Conservation (phyloP, 1,139 yeast genomes). For the Tardiomyces digboiensis region DNA sequence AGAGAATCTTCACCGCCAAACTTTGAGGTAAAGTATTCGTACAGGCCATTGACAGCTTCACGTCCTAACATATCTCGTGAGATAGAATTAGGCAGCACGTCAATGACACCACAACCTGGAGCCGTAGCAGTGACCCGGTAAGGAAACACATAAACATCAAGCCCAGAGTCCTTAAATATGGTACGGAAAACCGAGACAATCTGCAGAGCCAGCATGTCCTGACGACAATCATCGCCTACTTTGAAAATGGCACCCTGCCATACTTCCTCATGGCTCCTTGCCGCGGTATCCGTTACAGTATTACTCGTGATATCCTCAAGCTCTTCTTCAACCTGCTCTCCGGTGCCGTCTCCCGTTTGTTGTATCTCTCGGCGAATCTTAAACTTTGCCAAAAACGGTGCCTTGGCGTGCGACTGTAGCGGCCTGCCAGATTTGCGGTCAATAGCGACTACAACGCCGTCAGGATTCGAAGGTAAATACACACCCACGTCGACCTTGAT, state of each 20-base stretch:
- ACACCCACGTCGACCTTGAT: constrained; percentile 77
- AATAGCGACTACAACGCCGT: constrained; percentile 87
- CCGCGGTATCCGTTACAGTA: constrained; percentile 31
- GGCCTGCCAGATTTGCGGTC: constrained; percentile 91
- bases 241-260: constrained; percentile 98
- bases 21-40: constrained; percentile 85
- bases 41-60: constrained; percentile 95
- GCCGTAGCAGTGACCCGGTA: constrained; percentile 97
- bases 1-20: constrained; percentile 90
- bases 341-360: constrained; percentile 30
- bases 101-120: constrained; percentile 99
- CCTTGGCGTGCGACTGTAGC: constrained; percentile 97
- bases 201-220: constrained; percentile 91
- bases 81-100: constrained; percentile 88
- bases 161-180: constrained; percentile 80
- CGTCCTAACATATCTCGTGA: constrained; percentile 98
- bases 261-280: constrained; percentile 1
- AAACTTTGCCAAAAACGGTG: constrained; percentile 97
- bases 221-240: constrained; percentile 99
- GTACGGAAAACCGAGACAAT: constrained; percentile 85
- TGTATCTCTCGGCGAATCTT: constrained; percentile 54
- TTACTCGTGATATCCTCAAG: constrained; percentile 5
- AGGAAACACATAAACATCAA: constrained; percentile 88
- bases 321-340: constrained; percentile 18
- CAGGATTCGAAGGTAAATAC: constrained; percentile 93